phyloP scores from a whole-genome alignment of 139 green algal species.

The Chlamydomonas schloesseri region DNA sequence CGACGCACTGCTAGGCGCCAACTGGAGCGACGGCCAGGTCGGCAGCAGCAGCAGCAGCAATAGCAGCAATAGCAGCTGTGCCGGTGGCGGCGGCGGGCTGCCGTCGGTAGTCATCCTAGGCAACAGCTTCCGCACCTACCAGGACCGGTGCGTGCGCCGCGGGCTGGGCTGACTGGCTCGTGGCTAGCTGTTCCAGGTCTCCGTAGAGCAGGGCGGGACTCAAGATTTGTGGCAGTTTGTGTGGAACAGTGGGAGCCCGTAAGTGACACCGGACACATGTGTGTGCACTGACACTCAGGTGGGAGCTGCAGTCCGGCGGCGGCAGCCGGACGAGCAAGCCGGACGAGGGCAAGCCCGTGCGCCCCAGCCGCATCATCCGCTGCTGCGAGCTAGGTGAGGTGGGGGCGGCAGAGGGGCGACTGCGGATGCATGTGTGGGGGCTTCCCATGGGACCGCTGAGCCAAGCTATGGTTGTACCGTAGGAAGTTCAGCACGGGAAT shows the following conservation, averaged over 20 bases:
- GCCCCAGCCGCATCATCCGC: conserved; percentile 1
- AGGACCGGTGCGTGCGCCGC: background rate
- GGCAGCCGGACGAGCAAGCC: background rate
- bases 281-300: background rate
- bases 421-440: background rate
- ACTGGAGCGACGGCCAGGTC: conserved; percentile 43
- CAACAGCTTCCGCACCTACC: conserved; percentile 65
- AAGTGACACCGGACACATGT: too few relatives aligned
- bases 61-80: background rate
- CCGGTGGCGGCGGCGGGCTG: conserved; percentile 29
- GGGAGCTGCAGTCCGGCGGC: background rate
- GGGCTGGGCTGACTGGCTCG: too few relatives aligned
- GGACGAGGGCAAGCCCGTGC: background rate
- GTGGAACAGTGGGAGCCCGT: too few relatives aligned
- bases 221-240: too few relatives aligned
- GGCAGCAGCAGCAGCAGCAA: background rate
- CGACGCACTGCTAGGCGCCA: conserved; percentile 63
- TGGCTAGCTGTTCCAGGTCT: too few relatives aligned
- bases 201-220: too few relatives aligned
- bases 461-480: too few relatives aligned
- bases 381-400: conserved; percentile 9
- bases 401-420: background rate
- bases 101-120: conserved; percentile 63
- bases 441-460: too few relatives aligned
- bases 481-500: too few relatives aligned